Percentiles rank a stretch among this genome's conserved stretches.
phyloP scores from a whole-genome alignment of 2,329 filamentous ascomycete species.

The Pyrenochaeta sp. region DNA sequence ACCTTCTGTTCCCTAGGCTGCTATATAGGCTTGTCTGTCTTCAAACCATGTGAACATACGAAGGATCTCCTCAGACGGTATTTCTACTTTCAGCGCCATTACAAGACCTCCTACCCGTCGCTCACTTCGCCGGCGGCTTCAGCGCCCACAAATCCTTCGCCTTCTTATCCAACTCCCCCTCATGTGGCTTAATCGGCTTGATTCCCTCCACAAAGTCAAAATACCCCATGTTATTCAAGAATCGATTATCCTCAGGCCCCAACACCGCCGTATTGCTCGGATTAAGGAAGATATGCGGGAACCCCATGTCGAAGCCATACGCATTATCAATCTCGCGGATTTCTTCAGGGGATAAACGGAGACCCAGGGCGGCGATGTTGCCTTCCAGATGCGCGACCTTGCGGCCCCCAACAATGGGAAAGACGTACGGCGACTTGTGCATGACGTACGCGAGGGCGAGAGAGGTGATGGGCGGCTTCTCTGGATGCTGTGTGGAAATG shows the following conservation, averaged over 20 bases:
- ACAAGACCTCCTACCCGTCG: too few species aligned
- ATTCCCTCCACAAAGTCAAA: constrained; percentile 35
- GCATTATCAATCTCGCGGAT: constrained; percentile 71
- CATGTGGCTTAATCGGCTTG: constrained; percentile 34
- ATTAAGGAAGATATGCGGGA: constrained; percentile 57
- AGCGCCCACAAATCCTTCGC: constrained; percentile 17
- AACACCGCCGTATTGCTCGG: constrained; percentile 24
- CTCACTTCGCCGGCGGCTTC: too few species aligned
- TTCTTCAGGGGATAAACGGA: constrained; percentile 67
- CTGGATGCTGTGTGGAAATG: constrained; percentile 64
- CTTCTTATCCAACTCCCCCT: constrained; percentile 28
- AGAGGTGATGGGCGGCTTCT: constrained; percentile 58
- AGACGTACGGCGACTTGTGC: constrained; percentile 74
- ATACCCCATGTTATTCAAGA: constrained; percentile 23
- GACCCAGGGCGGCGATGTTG: constrained; percentile 72
- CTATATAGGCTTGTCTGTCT: too few species aligned
- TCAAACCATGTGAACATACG: too few species aligned
- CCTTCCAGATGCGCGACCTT: constrained; percentile 73
- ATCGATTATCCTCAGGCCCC: constrained; percentile 33
- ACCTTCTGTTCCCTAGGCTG: too few species aligned
- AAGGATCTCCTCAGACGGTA: too few species aligned
- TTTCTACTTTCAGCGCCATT: too few species aligned
- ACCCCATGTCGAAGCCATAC: constrained; percentile 69
- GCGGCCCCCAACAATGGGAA: constrained; percentile 74
- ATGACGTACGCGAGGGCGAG: constrained; percentile 77